These are phyloP conservation scores for Saussurea involucrata DNA, from an alignment of 129 eudicot genomes.

Conservation along the genomic window DNA sequence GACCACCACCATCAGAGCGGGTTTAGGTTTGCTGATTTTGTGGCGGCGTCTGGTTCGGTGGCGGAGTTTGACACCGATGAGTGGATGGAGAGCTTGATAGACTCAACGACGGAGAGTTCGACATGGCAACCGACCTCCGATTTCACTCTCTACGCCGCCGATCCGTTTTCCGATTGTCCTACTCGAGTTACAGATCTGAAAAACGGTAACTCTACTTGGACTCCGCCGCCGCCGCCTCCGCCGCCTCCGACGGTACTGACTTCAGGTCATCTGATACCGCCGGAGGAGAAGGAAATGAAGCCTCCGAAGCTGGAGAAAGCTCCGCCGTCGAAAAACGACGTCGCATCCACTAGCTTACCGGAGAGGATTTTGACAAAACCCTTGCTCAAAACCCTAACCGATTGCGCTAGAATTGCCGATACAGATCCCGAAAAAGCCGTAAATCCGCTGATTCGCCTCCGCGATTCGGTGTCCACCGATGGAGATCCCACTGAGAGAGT, in stretches of 20 bases:
- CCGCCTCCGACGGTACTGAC: conserved; percentile 17
- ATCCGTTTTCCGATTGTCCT: conserved; percentile 65
- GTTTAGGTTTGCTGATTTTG: conserved; percentile 67
- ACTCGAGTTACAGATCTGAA: conserved; percentile 61
- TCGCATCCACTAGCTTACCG: conserved; percentile 35
- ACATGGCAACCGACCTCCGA: conserved; percentile 67
- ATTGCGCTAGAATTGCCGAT: conserved; percentile 55
- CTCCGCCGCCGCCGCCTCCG: conserved; percentile 34
- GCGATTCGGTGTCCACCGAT: conserved; percentile 43
- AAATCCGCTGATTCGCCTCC: conserved; percentile 42
- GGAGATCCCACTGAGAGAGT: conserved; percentile 85
- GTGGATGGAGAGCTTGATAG: conserved; percentile 98
- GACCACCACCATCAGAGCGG: conserved; percentile 41
- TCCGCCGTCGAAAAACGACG: conserved; percentile 18
- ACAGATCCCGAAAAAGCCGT: conserved; percentile 45
- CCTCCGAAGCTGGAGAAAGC: conserved; percentile 15
- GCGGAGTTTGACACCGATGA: conserved; percentile 93
- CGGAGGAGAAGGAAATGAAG: conserved; percentile 22
- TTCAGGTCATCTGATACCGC: background rate
- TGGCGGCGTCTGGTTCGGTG: conserved; percentile 50
- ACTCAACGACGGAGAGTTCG: conserved; percentile 63
- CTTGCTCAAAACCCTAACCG: conserved; percentile 43
- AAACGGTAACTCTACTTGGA: conserved; percentile 42
- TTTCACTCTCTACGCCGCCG: conserved; percentile 50
- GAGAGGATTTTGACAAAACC: conserved; percentile 42